phyloP scores from a whole-genome alignment of 1,284 basidiomycete species.

The Leccinum solheimii region DNA sequence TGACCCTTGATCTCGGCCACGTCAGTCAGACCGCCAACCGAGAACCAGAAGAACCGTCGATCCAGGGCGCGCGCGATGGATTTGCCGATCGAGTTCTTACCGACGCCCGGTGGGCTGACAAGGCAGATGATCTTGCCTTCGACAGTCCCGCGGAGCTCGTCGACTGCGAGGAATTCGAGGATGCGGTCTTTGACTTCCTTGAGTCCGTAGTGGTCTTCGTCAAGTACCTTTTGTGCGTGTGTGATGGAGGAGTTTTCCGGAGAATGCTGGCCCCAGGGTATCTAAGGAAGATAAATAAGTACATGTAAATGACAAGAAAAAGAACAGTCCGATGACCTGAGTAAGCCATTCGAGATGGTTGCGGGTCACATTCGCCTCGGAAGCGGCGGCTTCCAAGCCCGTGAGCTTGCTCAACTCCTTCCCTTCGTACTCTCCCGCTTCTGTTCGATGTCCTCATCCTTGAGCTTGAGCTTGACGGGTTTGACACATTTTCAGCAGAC shows the following conservation, averaged over 20 bases:
- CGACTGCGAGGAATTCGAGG: conserved; percentile 96
- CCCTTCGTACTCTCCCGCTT: too few relatives aligned
- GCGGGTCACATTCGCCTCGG: conserved; percentile 92
- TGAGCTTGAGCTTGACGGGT: too few relatives aligned
- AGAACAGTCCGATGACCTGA: conserved; percentile 47
- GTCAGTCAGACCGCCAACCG: conserved; percentile 94
- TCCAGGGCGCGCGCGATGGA: conserved; percentile 88
- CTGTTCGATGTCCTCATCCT: too few relatives aligned
- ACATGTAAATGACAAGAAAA: neutral
- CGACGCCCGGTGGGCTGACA: conserved; percentile 96
- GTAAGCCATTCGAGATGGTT: conserved; percentile 98
- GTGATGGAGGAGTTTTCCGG: conserved; percentile 91
- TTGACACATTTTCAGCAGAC: too few relatives aligned
- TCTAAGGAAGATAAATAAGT: conserved; percentile 40
- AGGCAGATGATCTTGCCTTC: conserved; percentile 98
- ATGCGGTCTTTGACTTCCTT: conserved; percentile 97
- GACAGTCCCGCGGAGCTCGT: conserved; percentile 95
- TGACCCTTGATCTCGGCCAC: conserved; percentile 95
- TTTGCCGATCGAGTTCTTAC: conserved; percentile 94
- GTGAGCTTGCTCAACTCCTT: conserved; percentile 91
- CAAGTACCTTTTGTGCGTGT: conserved; percentile 84
- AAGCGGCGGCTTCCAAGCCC: conserved; percentile 89
- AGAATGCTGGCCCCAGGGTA: conserved; percentile 97
- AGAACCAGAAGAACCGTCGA: conserved; percentile 93
- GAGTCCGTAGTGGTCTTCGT: conserved; percentile 96